phyloP scores from a whole-genome alignment of 2,329 filamentous ascomycete genomes.

The Aspergillus oerlinghausenensis region DNA sequence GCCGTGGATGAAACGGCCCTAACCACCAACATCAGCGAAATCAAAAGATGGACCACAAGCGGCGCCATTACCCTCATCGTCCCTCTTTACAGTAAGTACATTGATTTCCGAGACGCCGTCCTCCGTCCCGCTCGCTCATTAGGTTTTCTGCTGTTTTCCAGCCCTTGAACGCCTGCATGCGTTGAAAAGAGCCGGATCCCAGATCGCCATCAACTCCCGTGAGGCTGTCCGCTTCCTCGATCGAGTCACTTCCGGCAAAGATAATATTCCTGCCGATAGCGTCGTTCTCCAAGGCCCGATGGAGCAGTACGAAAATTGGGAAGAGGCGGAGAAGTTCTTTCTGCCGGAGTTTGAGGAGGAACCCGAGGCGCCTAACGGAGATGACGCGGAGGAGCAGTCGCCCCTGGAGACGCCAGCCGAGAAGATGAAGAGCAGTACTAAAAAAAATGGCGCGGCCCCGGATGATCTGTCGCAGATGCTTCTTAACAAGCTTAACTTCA shows the following conservation, averaged over 20 bases:
- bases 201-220: conserved; percentile 47
- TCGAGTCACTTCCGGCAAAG: conserved; percentile 45
- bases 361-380: conserved; percentile 20
- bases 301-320: conserved; percentile 46
- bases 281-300: conserved; percentile 46
- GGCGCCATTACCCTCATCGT: conserved; percentile 48
- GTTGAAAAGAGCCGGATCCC: conserved; percentile 42
- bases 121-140: conserved; percentile 7
- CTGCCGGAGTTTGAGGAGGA: conserved; percentile 43
- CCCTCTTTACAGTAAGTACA: conserved; percentile 47
- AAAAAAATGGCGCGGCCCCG: conserved; percentile 19
- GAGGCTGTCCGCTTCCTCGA: conserved; percentile 51
- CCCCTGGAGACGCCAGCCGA: conserved; percentile 15
- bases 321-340: conserved; percentile 43
- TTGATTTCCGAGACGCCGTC: conserved; percentile 1
- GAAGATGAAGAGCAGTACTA: conserved; percentile 17
- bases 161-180: conserved; percentile 45
- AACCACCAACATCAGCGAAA: conserved; percentile 49
- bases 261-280: conserved; percentile 39
- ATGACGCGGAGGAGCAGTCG: conserved; percentile 13
- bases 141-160: conserved; percentile 18
- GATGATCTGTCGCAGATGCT: conserved; percentile 46
- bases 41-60: conserved; percentile 49
- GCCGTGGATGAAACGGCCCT: conserved; percentile 51
- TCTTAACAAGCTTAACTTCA: conserved; percentile 45